A percentile compares a stretch with the other conserved stretches of the same genome.
Conservation (phyloP, 2,329 filamentous ascomycete species). For the Alternaria angustiovoidea region DNA sequence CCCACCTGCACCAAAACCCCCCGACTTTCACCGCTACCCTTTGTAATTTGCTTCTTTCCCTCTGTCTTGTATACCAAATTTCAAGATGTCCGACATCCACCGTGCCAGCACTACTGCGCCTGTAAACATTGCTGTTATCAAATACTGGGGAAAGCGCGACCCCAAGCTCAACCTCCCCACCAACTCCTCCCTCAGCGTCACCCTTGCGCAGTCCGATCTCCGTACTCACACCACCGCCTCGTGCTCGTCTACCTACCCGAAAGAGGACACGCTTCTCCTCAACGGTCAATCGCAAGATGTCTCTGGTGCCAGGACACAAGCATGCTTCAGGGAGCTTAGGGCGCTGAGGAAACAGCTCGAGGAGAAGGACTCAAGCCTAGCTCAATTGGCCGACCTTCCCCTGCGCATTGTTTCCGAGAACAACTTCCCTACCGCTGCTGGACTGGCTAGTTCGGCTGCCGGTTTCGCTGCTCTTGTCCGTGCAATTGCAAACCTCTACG, state of each 20-base stretch:
- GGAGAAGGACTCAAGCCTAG: constrained; percentile 73
- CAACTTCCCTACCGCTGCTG: constrained; percentile 98
- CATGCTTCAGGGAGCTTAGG: constrained; percentile 88
- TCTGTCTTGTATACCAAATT: not conserved
- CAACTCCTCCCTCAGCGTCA: constrained; percentile 97
- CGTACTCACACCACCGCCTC: constrained; percentile 96
- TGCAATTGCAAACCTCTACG: constrained; percentile 90
- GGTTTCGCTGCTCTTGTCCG: constrained; percentile 74
- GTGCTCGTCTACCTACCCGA: constrained; percentile 75
- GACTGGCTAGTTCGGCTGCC: constrained; percentile 74
- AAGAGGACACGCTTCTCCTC: constrained; percentile 77
- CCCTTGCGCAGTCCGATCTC: constrained; percentile 90
- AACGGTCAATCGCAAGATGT: constrained; percentile 87
- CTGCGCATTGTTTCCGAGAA: constrained; percentile 93
- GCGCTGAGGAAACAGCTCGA: constrained; percentile 80
- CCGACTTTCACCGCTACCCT: constrained; percentile 13
- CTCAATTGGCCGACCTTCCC: constrained; percentile 78
- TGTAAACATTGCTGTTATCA: constrained; percentile 98
- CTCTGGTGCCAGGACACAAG: constrained; percentile 87
- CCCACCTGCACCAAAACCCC: constrained; percentile 29
- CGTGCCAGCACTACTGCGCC: constrained; percentile 95
- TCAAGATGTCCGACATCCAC: constrained; percentile 68
- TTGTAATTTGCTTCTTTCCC: not conserved
- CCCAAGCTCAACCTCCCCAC: constrained; percentile 93
- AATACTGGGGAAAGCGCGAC: constrained; percentile 99